These are phyloP conservation scores for Cucumis melo DNA, from an alignment of 306 rosid species.

Conservation along the genomic window DNA sequence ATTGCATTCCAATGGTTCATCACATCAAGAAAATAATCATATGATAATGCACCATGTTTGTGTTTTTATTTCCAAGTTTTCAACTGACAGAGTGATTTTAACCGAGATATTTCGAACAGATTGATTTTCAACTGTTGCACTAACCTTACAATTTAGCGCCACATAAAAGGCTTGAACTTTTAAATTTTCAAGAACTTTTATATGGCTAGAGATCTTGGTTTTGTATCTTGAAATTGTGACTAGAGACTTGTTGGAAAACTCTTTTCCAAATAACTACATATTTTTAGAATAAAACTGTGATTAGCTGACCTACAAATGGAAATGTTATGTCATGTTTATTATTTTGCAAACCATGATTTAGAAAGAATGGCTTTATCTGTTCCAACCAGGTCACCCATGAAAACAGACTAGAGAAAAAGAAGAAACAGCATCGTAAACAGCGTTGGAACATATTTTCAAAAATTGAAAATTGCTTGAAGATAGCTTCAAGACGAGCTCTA, in stretches of 20 bases:
- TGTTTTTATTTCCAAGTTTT: background rate
- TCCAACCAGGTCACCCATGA: background rate
- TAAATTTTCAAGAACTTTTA: background rate
- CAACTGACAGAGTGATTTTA: background rate
- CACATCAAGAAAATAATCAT: too few species aligned
- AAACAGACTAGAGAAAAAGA: background rate
- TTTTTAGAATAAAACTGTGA: background rate
- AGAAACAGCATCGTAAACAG: background rate
- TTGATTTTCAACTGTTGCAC: background rate
- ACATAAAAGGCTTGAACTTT: background rate
- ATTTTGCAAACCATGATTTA: background rate
- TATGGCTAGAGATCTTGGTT: background rate
- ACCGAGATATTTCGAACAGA: background rate
- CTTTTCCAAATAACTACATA: background rate
- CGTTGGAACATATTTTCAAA: background rate
- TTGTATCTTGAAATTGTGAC: background rate
- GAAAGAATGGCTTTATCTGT: background rate
- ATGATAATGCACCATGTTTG: too few species aligned
- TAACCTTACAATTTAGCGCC: background rate
- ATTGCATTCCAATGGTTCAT: too few species aligned
- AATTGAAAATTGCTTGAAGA: background rate
- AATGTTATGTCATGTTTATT: background rate
- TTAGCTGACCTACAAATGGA: background rate
- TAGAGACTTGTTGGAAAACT: background rate
- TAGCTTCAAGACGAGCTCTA: background rate